Base-by-base conservation (phyloP, 129 eudicot genomes). In the Tagetes patula region DNA sequence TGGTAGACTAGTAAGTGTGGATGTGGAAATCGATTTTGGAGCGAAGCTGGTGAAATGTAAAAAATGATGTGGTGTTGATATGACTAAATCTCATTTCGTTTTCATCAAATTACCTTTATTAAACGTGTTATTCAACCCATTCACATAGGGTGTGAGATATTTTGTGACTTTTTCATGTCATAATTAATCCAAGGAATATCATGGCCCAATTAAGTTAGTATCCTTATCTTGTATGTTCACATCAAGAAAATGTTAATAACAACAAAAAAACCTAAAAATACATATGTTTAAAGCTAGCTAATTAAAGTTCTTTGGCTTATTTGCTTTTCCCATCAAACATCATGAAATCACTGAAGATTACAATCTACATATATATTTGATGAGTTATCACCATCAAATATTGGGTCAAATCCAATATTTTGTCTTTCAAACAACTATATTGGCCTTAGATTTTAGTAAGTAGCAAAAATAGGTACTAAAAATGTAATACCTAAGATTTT, bases 341-440 rank as follows among this genome's bases (percentile, higher is more conserved):
- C 66, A 54, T 4, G 0, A 30, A 76, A 68, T 56, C 65, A 34
- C 6, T 58, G 3, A 38, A 38, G 45, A 73, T 55, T 31, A 56
- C 39, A 62, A 75, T 20, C 27, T 20, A 39, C 4, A 73, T 58
- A 75, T 56, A n/a, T 70, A 40, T 6, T 40, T 71, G 45, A 52
- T 53, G 82, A 71, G 77, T 62, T 71, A 64, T 78, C 82, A 65
- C 82, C 14, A 72, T 78, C 77, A 78, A 62, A 78, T 71, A 38
- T 50, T 41, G 54, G 54, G 76, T 30, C 71, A 48, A 69, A 75
- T 75, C 65, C 36, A 61, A 34, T 32, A 30, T 71, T 58, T 10
- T 76, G 77, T 54, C 69, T 45, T 79, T 54, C 31, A 37, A 70
- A 54, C 40, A 50, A 62, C 66, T 31, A 56, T 31, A 56, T 55